Evolutionary conservation across 225 moss, liverwort and hornwort genomes (phyloP).

Genomic region (Lunularia cruciata): DNA sequence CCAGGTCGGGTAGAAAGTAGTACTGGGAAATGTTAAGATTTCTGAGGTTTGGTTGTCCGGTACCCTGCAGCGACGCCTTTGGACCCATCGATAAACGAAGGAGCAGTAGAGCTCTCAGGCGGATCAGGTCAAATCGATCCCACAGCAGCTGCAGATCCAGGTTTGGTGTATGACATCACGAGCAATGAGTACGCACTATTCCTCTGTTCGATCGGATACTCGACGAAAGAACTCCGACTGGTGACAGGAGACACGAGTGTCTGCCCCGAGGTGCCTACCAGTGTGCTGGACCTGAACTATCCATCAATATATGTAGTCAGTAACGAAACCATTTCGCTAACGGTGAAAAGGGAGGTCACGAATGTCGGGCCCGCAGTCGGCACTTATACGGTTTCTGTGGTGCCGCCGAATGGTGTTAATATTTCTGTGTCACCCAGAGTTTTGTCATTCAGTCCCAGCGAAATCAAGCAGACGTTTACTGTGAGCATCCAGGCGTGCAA

Average conservation of each 20-base stretch:
- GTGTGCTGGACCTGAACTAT: conserved; percentile 56
- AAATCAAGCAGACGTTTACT: conserved; percentile 34
- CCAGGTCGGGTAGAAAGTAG: too few species aligned
- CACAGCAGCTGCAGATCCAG: conserved; percentile 48
- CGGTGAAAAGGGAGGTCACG: conserved; percentile 48
- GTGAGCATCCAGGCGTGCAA: conserved; percentile 31
- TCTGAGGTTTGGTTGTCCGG: too few species aligned
- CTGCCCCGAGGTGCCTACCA: conserved; percentile 40
- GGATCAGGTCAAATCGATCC: conserved; percentile 67
- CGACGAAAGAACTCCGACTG: conserved; percentile 18
- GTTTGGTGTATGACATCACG: conserved; percentile 55
- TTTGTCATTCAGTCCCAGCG: conserved; percentile 36
- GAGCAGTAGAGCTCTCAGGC: conserved; percentile 4
- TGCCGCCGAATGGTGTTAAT: conserved; percentile 34
- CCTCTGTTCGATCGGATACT: conserved; percentile 55
- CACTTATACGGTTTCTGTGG: conserved; percentile 36
- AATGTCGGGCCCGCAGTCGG: conserved; percentile 52
- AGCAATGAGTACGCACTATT: conserved; percentile 43
- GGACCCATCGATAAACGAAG: conserved; percentile 25
- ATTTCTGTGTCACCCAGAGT: conserved; percentile 31
- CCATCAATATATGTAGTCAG: conserved; percentile 53
- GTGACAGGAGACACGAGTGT: conserved; percentile 27
- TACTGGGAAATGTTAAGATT: too few species aligned
- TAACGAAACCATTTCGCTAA: conserved; percentile 23
- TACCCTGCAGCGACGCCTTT: conserved; percentile 29